Percentiles rank a stretch among this genome's conserved stretches.
Conservation (phyloP, 2,329 filamentous ascomycete species). For the Chaetomiaceae sp. region DNA sequence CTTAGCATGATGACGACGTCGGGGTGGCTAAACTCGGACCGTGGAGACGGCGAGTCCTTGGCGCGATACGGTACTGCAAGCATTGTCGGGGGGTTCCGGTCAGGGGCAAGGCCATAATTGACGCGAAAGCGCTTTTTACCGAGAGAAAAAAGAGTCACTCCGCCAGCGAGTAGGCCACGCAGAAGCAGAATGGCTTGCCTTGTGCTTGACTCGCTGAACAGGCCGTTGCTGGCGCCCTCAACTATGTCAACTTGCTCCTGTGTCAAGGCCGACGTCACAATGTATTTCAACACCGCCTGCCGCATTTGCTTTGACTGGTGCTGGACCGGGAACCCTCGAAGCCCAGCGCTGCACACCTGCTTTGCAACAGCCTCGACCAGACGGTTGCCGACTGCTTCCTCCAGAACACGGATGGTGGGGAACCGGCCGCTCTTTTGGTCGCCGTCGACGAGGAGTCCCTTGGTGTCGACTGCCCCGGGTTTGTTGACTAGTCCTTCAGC, state of each 20-base stretch:
- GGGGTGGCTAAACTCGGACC: slow-evolving; percentile 62
- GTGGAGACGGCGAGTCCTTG: slow-evolving; percentile 56
- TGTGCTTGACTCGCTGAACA: slow-evolving; percentile 33
- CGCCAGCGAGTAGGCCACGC: slow-evolving; percentile 55
- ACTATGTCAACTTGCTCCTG: slow-evolving; percentile 29
- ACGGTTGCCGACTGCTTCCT: slow-evolving; percentile 23
- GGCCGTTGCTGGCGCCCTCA: slow-evolving; percentile 27
- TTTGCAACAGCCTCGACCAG: slow-evolving; percentile 32
- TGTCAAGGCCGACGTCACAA: slow-evolving; percentile 33
- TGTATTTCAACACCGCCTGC: slow-evolving; percentile 29
- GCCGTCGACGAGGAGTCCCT: slow-evolving; percentile 34
- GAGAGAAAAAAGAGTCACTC: slow-evolving; percentile 55
- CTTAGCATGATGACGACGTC: slow-evolving; percentile 61
- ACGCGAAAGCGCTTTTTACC: slow-evolving; percentile 61
- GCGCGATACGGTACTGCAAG: slow-evolving; percentile 56
- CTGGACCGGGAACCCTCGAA: slow-evolving; percentile 38
- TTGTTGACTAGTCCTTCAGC: slow-evolving; percentile 23
- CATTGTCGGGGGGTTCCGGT: slow-evolving; percentile 37
- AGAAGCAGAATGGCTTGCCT: slow-evolving; percentile 46
- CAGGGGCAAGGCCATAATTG: slow-evolving; percentile 52
- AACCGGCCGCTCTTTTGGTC: slow-evolving; percentile 37
- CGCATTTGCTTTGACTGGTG: slow-evolving; percentile 31
- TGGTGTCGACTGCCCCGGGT: slow-evolving; percentile 36
- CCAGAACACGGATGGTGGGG: slow-evolving; percentile 44
- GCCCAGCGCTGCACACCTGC: slow-evolving; percentile 38